Evolutionary conservation across 2,329 filamentous ascomycete genomes (phyloP).

Genomic region (Trichoderma pleuroti): DNA sequence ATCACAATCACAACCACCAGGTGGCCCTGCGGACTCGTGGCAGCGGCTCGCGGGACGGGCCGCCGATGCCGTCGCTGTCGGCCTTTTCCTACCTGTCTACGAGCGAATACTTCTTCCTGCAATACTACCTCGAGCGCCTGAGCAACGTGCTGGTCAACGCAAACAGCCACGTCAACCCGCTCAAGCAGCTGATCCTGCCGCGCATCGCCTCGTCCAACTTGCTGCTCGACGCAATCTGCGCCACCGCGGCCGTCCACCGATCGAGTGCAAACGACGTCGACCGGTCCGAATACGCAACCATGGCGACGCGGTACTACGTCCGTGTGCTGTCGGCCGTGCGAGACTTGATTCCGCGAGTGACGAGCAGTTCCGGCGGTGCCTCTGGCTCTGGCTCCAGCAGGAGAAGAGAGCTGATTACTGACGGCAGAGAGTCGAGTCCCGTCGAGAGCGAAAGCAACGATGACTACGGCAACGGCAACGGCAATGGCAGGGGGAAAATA

Average conservation of each 20-base stretch:
- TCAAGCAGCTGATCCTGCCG: constrained; percentile 3
- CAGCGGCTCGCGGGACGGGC: neutral
- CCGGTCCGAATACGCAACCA: neutral
- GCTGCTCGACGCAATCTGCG: constrained; percentile 15
- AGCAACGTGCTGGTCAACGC: constrained; percentile 13
- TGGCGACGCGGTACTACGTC: constrained; percentile 12
- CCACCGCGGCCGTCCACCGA: neutral
- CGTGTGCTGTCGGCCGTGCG: constrained; percentile 9
- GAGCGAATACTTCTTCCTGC: constrained; percentile 10
- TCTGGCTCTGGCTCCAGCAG: neutral
- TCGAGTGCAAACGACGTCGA: neutral
- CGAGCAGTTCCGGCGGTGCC: neutral
- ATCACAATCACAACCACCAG: neutral
- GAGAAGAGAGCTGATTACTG: neutral
- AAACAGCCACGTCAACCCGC: constrained; percentile 10
- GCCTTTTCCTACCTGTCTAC: constrained; percentile 16
- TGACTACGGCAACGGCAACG: neutral
- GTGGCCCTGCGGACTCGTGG: neutral
- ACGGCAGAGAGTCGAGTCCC: neutral
- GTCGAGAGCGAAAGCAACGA: neutral
- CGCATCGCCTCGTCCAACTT: constrained; percentile 7
- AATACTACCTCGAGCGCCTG: constrained; percentile 14
- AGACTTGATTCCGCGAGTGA: constrained; percentile 5
- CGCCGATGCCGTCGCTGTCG: constrained; percentile 2
- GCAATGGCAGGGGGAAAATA: neutral